Percentiles rank a stretch among this genome's conserved stretches.
Evolutionary conservation across 805 yeast species (phyloP).

Genomic region (Yarrowia sp.): DNA sequence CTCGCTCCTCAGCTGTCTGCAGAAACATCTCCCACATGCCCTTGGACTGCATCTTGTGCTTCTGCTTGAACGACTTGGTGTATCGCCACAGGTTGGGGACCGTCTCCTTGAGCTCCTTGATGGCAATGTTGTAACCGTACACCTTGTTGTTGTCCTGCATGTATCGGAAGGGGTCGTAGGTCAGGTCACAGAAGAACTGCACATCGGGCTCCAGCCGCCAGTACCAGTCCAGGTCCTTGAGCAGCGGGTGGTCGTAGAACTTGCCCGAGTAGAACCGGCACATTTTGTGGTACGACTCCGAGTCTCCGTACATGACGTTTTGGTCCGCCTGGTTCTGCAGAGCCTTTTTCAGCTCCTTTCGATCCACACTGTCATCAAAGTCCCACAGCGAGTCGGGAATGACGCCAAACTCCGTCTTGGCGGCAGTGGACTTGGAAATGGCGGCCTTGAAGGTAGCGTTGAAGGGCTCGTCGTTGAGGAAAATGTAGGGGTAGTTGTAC

Average conservation of each 20-base stretch:
- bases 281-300: constrained; percentile 87
- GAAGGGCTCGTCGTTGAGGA: constrained; percentile 78
- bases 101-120: constrained; percentile 75
- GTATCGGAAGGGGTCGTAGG: constrained; percentile 85
- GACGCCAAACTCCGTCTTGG: constrained; percentile 68
- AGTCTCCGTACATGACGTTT: constrained; percentile 76
- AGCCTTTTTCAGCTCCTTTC: constrained; percentile 49
- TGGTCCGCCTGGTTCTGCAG: constrained; percentile 77
- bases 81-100: constrained; percentile 76
- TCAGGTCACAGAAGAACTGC: constrained; percentile 81
- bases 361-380: constrained; percentile 51
- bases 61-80: constrained; percentile 60
- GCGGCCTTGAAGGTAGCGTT: constrained; percentile 55
- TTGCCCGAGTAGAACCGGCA: constrained; percentile 87
- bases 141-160: constrained; percentile 67
- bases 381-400: constrained; percentile 65
- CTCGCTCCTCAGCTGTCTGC: constrained; percentile 32
- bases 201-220: constrained; percentile 97
- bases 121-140: constrained; percentile 81
- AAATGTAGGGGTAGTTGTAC: constrained; percentile 91
- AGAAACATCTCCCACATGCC: constrained; percentile 68
- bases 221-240: constrained; percentile 76
- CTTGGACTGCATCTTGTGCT: constrained; percentile 49
- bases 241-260: constrained; percentile 75
- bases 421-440: constrained; percentile 52